Evolutionary conservation across 192 early-diverging fungal genomes (phyloP), one percentile per base, ranked within the genome.

Genomic region (Gamsiella multidivaricata): DNA sequence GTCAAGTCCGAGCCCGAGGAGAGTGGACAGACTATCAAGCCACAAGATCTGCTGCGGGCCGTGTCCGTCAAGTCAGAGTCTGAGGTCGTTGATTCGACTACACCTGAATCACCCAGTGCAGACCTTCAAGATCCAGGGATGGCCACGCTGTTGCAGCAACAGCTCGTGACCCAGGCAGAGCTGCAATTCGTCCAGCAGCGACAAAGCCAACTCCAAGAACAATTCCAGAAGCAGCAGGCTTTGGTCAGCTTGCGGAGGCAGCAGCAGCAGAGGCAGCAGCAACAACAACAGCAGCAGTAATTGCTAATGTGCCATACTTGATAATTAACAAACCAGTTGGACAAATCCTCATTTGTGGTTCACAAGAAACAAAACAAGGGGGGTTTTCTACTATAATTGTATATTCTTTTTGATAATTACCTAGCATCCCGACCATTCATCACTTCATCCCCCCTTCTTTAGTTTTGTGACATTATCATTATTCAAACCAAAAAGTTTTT

Each of bases 141-240:
- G 51, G 50, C 26, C 4, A 3, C 49, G 15, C 7, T 70, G 20
- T 15, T 70, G 20, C 58, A 69, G 36, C 55, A 69, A 25, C 33
- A 60, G 49, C 32, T 39, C 18, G 59, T 61, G 42, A 45, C 59
- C n/a, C 39, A 70, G 32, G 52, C 59, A 6, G 68, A 70, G 29
- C 50, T 61, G 25, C 68, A 61, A 18, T 20, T 23, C 50, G 20
- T 70, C 20, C 68, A 70, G 29, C 57, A 70, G 29, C 58, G 29
- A 7, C 68, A 70, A 20, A 52, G 64, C 9, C 42, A 41, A 28
- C 57, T 61, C 15, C 62, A 73, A 20, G 49, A 60, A 23, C 62
- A 65, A 36, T 28, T 36, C 32, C 58, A 61, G 32, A 61, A 61
- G 22, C 63, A 66, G 56, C 63, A 75, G 33, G 42, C 51, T 14